Percentiles rank a stretch among this genome's conserved stretches.
Evolutionary conservation across 345 rosid genomes (phyloP).

Genomic region (Garcia nutans): DNA sequence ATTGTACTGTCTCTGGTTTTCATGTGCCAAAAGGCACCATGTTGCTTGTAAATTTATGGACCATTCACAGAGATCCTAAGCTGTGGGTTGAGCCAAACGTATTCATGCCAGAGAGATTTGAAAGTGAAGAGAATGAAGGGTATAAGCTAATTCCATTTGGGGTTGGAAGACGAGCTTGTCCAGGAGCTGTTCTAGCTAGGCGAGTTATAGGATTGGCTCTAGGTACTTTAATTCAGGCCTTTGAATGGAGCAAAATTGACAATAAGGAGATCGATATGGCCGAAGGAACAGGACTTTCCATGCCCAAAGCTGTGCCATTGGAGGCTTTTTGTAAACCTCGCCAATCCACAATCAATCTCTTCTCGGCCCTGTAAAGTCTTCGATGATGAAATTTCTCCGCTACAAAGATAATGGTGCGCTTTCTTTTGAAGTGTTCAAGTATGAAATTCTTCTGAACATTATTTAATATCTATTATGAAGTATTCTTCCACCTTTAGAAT

Average conservation of each 20-base stretch:
- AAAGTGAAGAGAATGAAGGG: constrained; percentile 22
- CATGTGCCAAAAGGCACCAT: constrained; percentile 24
- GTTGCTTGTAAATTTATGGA: constrained; percentile 26
- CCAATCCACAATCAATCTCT: constrained; percentile 10
- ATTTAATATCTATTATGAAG: too few relatives aligned
- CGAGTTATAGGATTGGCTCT: constrained; percentile 26
- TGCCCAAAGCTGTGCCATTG: constrained; percentile 33
- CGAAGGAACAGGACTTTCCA: constrained; percentile 21
- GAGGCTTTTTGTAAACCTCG: constrained; percentile 35
- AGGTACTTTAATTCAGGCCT: constrained; percentile 32
- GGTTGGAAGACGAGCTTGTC: constrained; percentile 32
- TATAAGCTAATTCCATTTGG: constrained; percentile 34
- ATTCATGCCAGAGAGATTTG: constrained; percentile 44
- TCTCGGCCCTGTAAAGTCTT: constrained; percentile 17
- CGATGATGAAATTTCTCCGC: background rate
- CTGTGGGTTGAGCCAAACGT: constrained; percentile 28
- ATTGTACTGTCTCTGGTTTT: constrained; percentile 28
- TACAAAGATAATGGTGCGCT: background rate
- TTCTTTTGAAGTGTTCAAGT: background rate
- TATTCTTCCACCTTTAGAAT: too few relatives aligned
- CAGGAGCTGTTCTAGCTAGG: constrained; percentile 25
- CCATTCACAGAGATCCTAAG: constrained; percentile 33
- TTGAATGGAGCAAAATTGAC: constrained; percentile 29
- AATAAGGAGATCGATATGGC: constrained; percentile 17
- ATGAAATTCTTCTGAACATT: too few relatives aligned